Base-by-base conservation (phyloP, 2,329 filamentous ascomycete genomes). In the Chaetoscypha palmicola region DNA sequence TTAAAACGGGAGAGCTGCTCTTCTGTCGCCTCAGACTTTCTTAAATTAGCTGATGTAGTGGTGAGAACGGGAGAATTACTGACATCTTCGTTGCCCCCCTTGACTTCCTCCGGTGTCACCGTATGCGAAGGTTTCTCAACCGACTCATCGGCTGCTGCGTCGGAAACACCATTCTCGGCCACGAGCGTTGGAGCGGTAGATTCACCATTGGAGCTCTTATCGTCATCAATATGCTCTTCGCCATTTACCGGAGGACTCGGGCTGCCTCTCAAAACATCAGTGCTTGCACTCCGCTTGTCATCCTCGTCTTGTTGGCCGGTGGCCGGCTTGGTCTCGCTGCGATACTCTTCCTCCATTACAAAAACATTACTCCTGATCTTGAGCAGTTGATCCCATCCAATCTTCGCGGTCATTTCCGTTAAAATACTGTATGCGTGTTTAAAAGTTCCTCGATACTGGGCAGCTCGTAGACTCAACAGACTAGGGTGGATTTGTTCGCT, bases 321-420 rank as follows among this genome's bases (percentile, higher is more conserved):
- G 19, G 71, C 65, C 49, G 82, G 79, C 45, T 86, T 81, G 65
- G 86, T 87, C 67, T 97, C 92, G 45, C 83, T 85, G 38, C 92
- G 81, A 62, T 98, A 98, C 64, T 98, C 92, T 60, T 98, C 92
- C 64, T 98, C 92, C 92, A 98, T 98, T 38, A 98, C 92, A 57
- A 98, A 98, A 1, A 98, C 92, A 51, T 91, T 90, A 68, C 91
- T 97, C 55, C 92, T 79, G 58, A 94, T 95, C 65, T 88, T 94
- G 40, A 98, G 71, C 17, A 98, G 73, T 61, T 96, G 88, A 58
- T 98, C 92, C 92, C 92, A 98, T 30, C 92, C 92, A 57, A 98
- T 96, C 66, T 92, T 91, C 49, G 88, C 83, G 0, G 91, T 94
- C 71, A 98, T 91, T 62, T 96, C 91, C 0, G 92, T 97, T 49